Base-by-base conservation (phyloP, 2,329 filamentous ascomycete species). In the Microsporum ferrugineum region DNA sequence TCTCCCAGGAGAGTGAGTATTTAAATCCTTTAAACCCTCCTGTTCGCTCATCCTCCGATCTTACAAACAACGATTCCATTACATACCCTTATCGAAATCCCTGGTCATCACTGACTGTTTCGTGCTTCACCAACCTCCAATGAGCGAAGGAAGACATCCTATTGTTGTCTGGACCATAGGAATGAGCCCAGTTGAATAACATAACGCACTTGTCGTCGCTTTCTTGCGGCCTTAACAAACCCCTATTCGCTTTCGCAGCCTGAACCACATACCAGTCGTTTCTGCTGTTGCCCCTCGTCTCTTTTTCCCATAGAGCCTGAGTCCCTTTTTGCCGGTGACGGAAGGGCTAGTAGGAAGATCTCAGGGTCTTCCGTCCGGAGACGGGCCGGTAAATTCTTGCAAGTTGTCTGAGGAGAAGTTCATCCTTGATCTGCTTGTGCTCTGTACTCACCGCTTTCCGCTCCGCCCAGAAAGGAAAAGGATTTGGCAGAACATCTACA, bases 121-220 rank as follows among this genome's bases (percentile, higher is more conserved):
- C 14, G 23, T 5, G 3, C 27, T 49, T 49, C 49, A 36, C n/a
- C 14, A 29, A 33, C 49, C 31, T 55, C 49, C 33, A 55, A 55
- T 55, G 49, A 55, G 29, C 29, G 23, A 36, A 55, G 49, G 31
- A 36, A 31, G 49, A 55, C 29, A 34, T 55, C 49, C 34, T 5
- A 55, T 29, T 36, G 49, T 55, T 34, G 49, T 55, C 23, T 55
- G 49, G 49, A 55, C 29, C n/a, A 34, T 55, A 36, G 36, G 49
- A 55, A 55, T 55, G 31, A 55, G 49, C 49, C 49, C 36, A 5
- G 31, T 55, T 55, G 31, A 55, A 55, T 55, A 55, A 55, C 49
- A 55, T 12, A 23, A 36, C 29, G 33, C 49, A n/a, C 31, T 17
- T n/a, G 14, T 17, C 17, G 31, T 53, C 49, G 49, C 31, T 31